phyloP scores from a whole-genome alignment of 1,139 yeast species.

The Kazachstania sp. region DNA sequence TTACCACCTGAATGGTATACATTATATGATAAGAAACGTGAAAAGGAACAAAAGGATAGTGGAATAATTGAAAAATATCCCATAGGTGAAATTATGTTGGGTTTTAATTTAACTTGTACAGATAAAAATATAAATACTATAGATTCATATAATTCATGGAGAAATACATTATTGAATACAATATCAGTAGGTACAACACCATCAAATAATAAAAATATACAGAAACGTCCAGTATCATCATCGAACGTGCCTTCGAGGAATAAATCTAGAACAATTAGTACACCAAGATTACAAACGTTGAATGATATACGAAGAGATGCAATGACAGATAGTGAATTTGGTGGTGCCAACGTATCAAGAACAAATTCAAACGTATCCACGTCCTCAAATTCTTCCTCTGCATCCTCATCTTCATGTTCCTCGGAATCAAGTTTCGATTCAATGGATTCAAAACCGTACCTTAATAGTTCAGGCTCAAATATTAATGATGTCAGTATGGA shows the following conservation, averaged over 20 bases:
- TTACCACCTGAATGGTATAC: conserved; percentile 21
- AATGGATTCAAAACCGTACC: conserved; percentile 6
- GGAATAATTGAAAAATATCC: conserved; percentile 8
- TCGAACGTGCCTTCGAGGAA: neutral
- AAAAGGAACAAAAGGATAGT: conserved; percentile 11
- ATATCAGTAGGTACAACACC: neutral
- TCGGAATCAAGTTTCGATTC: conserved; percentile 7
- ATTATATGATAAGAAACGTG: conserved; percentile 21
- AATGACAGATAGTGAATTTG: neutral
- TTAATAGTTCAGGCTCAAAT: neutral
- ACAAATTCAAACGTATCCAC: neutral
- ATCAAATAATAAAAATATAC: neutral
- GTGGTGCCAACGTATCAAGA: neutral
- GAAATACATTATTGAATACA: conserved; percentile 7
- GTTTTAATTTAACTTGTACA: conserved; percentile 15
- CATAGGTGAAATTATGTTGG: conserved; percentile 24
- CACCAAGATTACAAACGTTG: neutral
- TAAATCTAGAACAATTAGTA: neutral
- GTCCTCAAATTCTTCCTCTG: too few relatives aligned
- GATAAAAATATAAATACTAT: conserved; percentile 13
- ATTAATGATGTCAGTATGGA: conserved; percentile 2
- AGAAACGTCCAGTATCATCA: too few relatives aligned
- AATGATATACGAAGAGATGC: neutral
- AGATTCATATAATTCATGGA: conserved; percentile 21
- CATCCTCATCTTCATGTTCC: neutral